Conservation (phyloP, 495 filamentous ascomycete genomes). For the Podospora pseudopauciseta region DNA sequence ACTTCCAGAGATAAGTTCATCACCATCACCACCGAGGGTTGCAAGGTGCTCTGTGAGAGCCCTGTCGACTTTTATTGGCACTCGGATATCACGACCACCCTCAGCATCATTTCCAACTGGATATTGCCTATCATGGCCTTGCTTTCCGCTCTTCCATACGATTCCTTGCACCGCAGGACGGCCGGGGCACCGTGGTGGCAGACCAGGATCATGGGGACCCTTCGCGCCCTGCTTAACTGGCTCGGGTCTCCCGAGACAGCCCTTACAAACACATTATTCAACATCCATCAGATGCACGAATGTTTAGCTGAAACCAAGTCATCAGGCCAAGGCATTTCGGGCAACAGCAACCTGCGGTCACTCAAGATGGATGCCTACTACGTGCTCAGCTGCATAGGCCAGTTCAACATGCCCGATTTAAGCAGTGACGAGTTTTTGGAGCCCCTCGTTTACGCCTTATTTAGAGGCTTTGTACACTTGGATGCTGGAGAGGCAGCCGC, state of each 20-base stretch:
- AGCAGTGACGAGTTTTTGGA: constrained; percentile 1
- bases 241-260: constrained; percentile 23
- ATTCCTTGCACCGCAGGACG: constrained; percentile 18
- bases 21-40: constrained; percentile 11
- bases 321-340: not conserved
- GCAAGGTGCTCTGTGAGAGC: constrained; percentile 16
- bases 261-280: constrained; percentile 22
- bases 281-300: constrained; percentile 24
- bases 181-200: not conserved
- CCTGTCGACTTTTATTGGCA: constrained; percentile 22
- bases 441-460: constrained; percentile 16
- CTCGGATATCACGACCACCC: constrained; percentile 3
- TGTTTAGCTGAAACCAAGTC: constrained; percentile 10
- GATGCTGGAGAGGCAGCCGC: not conserved
- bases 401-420: constrained; percentile 13
- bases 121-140: constrained; percentile 23
- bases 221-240: constrained; percentile 19
- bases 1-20: not conserved
- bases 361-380: constrained; percentile 20
- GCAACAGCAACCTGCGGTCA: not conserved
- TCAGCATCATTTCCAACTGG: constrained; percentile 23
- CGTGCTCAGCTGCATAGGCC: constrained; percentile 18
- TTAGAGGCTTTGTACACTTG: not conserved
- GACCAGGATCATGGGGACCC: constrained; percentile 8
- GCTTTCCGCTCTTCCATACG: constrained; percentile 20